Evolutionary conservation across 2,329 filamentous ascomycete genomes (phyloP).

Genomic region (Botryotinia calthae): DNA sequence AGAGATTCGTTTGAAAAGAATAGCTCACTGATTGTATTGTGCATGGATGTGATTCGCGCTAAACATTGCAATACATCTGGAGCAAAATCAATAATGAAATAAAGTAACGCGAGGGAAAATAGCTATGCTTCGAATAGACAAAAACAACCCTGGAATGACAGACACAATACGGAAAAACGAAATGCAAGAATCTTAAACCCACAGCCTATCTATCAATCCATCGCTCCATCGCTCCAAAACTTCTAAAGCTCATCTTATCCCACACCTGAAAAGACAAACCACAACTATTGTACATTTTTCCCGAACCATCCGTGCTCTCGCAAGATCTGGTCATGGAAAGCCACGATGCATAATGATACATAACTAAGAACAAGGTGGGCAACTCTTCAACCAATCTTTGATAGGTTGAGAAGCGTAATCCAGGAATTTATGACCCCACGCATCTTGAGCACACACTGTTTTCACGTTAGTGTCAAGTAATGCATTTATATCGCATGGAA

Average conservation of each 20-base stretch:
- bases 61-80: not conserved
- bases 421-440: not conserved
- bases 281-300: not conserved
- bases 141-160: not conserved
- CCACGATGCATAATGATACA: not conserved
- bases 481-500: not conserved
- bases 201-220: not conserved
- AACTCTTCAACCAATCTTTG: not conserved
- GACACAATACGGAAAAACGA: not conserved
- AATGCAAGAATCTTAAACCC: not conserved
- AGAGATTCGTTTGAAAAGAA: not conserved
- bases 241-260: not conserved
- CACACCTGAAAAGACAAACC: not conserved
- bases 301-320: not conserved
- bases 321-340: not conserved
- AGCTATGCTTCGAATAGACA: not conserved
- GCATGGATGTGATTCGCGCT: not conserved
- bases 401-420: not conserved
- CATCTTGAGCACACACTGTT: not conserved
- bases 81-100: not conserved
- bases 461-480: not conserved
- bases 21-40: not conserved
- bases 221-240: not conserved
- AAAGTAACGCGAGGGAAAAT: not conserved
- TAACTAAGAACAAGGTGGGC: not conserved